phyloP scores from a whole-genome alignment of 352 stramenopile genomes.

The Phytophthora boehmeriae region DNA sequence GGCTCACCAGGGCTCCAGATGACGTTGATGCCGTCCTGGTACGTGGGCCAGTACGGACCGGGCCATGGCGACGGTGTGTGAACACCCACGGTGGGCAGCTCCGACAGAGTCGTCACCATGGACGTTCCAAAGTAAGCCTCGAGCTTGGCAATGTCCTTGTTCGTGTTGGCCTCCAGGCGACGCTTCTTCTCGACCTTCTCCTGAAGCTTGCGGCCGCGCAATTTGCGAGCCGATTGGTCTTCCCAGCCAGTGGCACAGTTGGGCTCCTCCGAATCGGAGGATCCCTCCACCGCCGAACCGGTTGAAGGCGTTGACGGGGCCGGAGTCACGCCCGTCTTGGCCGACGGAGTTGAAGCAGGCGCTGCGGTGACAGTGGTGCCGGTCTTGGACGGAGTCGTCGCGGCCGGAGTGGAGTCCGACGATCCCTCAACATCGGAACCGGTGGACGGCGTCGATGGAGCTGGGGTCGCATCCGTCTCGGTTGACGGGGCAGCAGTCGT shows the following conservation, averaged over 20 bases:
- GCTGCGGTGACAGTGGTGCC: too few species aligned
- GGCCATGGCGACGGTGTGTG: conserved; percentile 18
- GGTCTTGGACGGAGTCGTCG: too few species aligned
- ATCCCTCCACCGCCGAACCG: neutral
- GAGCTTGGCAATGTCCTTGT: conserved; percentile 25
- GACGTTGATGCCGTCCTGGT: conserved; percentile 64
- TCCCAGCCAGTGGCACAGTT: conserved; percentile 25
- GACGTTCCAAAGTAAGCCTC: conserved; percentile 16
- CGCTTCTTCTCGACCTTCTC: too few species aligned
- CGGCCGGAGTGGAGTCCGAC: too few species aligned
- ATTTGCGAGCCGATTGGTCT: too few species aligned
- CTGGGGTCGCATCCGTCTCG: too few species aligned
- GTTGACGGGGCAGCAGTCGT: too few species aligned
- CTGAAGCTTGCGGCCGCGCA: too few species aligned
- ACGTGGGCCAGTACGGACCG: conserved; percentile 53
- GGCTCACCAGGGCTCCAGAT: conserved; percentile 24
- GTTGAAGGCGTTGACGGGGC: neutral
- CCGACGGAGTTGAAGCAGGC: too few species aligned
- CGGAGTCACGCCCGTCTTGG: conserved; percentile 7
- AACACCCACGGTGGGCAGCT: conserved; percentile 20
- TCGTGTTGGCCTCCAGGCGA: conserved; percentile 14
- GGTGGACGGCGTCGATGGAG: too few species aligned
- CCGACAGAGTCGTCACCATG: conserved; percentile 13
- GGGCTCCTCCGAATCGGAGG: conserved; percentile 1
- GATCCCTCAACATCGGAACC: too few species aligned